Base-by-base conservation (phyloP, 202 grass and related monocot genomes). In the Brachypodium distachyon region DNA sequence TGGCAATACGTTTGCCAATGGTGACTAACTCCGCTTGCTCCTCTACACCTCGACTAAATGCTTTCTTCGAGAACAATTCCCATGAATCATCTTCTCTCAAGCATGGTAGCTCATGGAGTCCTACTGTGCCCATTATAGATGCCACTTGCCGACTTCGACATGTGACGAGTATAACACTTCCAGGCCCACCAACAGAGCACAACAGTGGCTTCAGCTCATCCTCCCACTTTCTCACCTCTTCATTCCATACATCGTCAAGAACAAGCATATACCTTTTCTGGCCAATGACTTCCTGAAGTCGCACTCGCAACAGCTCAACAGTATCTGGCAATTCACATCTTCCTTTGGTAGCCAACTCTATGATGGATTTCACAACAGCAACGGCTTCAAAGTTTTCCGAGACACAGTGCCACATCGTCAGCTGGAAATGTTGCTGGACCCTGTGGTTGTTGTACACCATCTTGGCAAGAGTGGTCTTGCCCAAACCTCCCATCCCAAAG, bases 191-290 rank as follows among this genome's bases (percentile, higher is more conserved):
- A 71, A 50, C 0, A 9, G 27, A 70, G 14, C 33, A 60, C 1
- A 84, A 18, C 12, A 88, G 9, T 4, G n/a, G 25, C 14, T 79
- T 61, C 6, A 88, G 59, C 0, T 4, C 21, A 77, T 21, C 67
- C 1, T 79, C 34, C 86, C 81, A 88, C 50, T 80, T 79, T 0
- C 3, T 0, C 33, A 10, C 1, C 4, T 68, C 67, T 73, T 88
- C 85, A 46, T 84, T 84, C 81, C 86, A 88, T 11, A 84, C 68
- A 23, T 84, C 61, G 40, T 88, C 86, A 1, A 84, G 49, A 43
- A 88, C 60, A 46, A 88, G 74, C 0, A 88, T 32, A 79, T 38
- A 82, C 12, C 26, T 87, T 6, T 59, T 87, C 1, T 17, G 2
- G 0, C 9, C 40, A 38, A 32, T 69, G 0, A 38, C 39, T 31